Base-by-base conservation (phyloP, 202 grass and related monocot genomes). In the Zizania palustris region DNA sequence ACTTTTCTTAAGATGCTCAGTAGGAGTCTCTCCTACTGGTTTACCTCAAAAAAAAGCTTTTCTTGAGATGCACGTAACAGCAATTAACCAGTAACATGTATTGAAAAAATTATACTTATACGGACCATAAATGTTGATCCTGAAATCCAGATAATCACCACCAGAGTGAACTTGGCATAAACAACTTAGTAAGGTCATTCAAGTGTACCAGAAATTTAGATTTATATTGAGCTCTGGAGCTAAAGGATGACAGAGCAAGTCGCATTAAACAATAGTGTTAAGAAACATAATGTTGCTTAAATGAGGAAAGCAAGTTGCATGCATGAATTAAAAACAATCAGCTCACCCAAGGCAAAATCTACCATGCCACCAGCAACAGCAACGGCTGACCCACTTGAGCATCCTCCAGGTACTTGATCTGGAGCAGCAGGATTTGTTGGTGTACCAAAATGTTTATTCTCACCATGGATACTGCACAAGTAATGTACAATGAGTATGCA, bases 261-360 rank as follows among this genome's bases (percentile, higher is more conserved):
- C 16, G 34, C 63, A 37, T 50, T 74, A 36, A 81, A 38, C 35
- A 72, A 74, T 74, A 82, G 43, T 72, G 14, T 22, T 48, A 69
- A 55, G 41, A 85, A 64, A 53, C 11, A 20, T 53, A 35, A 72
- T 16, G 42, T 48, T 55, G 63, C 54, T 33, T 5, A 16, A 62
- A 65, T 75, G 35, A 83, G 43, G 10, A 73, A 56, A 79, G 13
- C n/a, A 59, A 2, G 19, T 72, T 60, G 13, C 45, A 48, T 6
- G 6, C 34, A 65, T 18, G 10, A n/a, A 75, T 18, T 18, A 59
- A 15, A 64, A 14, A 56, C 3, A 35, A 19, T 62, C 28, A 54
- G 38, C 87, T 89, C 79, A 99, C 96, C 96, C 71, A 99, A 88
- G 21, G 96, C 83, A 83, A 99, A 99, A 86, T 99, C 92, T 78